Evolutionary conservation across 2,329 filamentous ascomycete species (phyloP).

Genomic region (Curvularia hawaiiensis): DNA sequence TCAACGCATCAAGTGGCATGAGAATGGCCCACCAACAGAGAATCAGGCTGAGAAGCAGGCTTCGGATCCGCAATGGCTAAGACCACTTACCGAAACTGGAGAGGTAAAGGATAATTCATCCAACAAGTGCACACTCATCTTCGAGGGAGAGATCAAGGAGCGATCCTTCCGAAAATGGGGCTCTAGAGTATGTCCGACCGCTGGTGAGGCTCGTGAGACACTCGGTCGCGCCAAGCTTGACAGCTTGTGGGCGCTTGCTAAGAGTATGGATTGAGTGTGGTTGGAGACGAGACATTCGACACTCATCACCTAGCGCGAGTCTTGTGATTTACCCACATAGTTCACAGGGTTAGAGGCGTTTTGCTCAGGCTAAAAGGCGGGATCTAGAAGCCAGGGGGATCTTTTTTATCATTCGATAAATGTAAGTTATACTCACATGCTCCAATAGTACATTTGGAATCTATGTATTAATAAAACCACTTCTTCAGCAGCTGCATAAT

Average conservation of each 20-base stretch:
- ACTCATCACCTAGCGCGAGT: neutral
- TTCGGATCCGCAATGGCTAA: slow-evolving; percentile 73
- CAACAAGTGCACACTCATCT: slow-evolving; percentile 84
- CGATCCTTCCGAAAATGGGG: slow-evolving; percentile 88
- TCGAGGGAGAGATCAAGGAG: slow-evolving; percentile 86
- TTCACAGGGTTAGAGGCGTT: neutral
- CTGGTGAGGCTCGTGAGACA: slow-evolving; percentile 82
- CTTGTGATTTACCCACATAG: neutral
- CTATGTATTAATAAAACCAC: slow-evolving; percentile 22
- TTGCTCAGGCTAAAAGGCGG: neutral
- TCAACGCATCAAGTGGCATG: slow-evolving; percentile 92
- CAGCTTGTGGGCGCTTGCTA: slow-evolving; percentile 91
- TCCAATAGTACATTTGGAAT: slow-evolving; percentile 23
- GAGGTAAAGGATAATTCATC: slow-evolving; percentile 78
- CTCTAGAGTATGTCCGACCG: slow-evolving; percentile 85
- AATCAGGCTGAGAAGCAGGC: slow-evolving; percentile 63
- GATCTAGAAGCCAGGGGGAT: neutral
- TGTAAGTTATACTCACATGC: slow-evolving; percentile 28
- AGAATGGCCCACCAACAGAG: slow-evolving; percentile 75
- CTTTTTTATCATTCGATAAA: slow-evolving; percentile 12
- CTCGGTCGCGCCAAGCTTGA: slow-evolving; percentile 86
- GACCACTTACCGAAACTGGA: slow-evolving; percentile 77
- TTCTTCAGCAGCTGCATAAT: slow-evolving; percentile 10
- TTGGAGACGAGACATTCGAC: neutral
- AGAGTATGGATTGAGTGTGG: slow-evolving; percentile 54